Conservation (phyloP, 108 stramenopile species). For the Craspedostauros australis region DNA sequence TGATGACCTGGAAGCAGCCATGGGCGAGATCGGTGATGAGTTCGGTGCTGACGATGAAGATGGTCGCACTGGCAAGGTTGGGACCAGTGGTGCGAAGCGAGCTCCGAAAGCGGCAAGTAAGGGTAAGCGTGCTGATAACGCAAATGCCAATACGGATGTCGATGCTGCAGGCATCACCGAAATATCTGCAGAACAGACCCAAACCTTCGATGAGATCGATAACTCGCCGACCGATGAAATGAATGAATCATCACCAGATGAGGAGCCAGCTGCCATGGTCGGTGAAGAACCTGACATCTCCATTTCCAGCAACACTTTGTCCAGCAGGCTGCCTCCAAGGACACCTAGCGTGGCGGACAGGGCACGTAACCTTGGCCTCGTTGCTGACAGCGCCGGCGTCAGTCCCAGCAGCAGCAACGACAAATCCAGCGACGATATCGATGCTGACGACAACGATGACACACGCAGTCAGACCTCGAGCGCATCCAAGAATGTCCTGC, state of each 20-base stretch:
- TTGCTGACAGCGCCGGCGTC: no score
- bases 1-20: conserved; percentile 4
- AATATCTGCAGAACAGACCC: background rate
- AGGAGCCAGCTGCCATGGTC: background rate
- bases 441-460: no score
- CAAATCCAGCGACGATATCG: no score
- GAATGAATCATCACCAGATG: background rate
- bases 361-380: no score
- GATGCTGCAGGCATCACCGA: background rate
- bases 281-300: background rate
- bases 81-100: no score
- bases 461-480: no score
- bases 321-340: background rate
- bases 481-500: no score
- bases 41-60: background rate
- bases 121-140: no score
- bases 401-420: no score
- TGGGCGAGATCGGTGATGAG: background rate
- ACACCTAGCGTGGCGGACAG: background rate
- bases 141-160: no score
- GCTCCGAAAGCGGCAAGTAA: no score
- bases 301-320: background rate
- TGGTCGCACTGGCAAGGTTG: background rate
- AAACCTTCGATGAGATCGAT: background rate
- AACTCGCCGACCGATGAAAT: background rate